Evolutionary conservation across 2,329 filamentous ascomycete species (phyloP).

Genomic region (Xylaria polymorpha): DNA sequence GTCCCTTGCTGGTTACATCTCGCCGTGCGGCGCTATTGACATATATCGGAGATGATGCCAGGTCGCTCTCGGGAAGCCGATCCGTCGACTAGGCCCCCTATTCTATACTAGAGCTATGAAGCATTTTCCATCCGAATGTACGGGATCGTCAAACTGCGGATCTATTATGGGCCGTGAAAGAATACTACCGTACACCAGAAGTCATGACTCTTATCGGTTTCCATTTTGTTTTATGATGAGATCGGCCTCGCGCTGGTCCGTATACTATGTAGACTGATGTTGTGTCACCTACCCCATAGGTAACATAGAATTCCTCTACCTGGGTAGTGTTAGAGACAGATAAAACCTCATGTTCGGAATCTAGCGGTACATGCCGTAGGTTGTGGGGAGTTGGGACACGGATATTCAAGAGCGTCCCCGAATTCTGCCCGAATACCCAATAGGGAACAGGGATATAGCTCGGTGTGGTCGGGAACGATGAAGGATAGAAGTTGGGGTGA

Average conservation of each 20-base stretch:
- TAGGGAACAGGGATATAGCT: not conserved
- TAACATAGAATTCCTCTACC: not conserved
- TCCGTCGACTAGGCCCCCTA: not conserved
- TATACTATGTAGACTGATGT: not conserved
- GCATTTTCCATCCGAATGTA: slow-evolving; percentile 3
- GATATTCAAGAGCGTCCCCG: not conserved
- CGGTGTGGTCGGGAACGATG: not conserved
- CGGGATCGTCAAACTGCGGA: not conserved
- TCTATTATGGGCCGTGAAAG: slow-evolving; percentile 1
- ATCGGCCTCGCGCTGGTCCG: not conserved
- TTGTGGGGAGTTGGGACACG: not conserved
- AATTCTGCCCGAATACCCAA: not conserved
- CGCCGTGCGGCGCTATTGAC: slow-evolving; percentile 13
- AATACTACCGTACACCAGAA: not conserved
- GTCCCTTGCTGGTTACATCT: not conserved
- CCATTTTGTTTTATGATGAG: not conserved
- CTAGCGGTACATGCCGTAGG: not conserved
- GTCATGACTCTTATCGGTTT: not conserved
- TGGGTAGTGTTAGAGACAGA: not conserved
- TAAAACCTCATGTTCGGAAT: not conserved
- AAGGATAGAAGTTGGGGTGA: too few species aligned
- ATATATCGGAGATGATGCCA: slow-evolving; percentile 18
- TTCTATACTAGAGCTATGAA: not conserved
- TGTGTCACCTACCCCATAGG: not conserved
- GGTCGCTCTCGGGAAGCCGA: slow-evolving; percentile 2